Conservation (phyloP, 169 alveolate genomes). For the Plasmodium gonderi region DNA sequence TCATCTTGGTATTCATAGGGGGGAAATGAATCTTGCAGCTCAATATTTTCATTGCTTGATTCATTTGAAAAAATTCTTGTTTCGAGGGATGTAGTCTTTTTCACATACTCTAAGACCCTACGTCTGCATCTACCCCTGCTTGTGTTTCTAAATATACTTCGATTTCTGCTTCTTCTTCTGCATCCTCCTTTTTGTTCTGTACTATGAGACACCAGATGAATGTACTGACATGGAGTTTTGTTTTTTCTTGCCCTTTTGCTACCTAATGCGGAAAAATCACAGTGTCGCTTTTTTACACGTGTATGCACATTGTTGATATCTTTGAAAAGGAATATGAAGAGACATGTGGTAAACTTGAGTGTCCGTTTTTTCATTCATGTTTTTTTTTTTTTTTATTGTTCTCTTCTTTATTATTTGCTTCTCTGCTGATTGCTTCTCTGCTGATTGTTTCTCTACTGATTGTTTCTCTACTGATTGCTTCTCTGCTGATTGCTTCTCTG, state of each 20-base stretch:
- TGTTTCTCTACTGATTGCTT: no score
- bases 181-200: neutral
- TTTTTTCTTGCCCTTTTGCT: neutral
- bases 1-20: neutral
- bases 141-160: no score
- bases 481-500: no score
- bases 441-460: no score
- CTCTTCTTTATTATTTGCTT: no score
- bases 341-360: neutral
- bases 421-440: no score
- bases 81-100: neutral
- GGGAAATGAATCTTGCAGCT: neutral
- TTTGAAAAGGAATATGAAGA: neutral
- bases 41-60: neutral
- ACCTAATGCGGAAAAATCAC: neutral
- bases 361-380: constrained; percentile 20
- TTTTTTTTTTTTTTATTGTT: no score
- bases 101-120: no score
- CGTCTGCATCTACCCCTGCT: no score
- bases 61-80: neutral
- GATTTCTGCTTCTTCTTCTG: neutral
- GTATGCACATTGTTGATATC: neutral
- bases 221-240: neutral
- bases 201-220: neutral
- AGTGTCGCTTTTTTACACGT: neutral